phyloP scores from a whole-genome alignment of 192 early-diverging fungal genomes.

The Glomus cerebriforme region DNA sequence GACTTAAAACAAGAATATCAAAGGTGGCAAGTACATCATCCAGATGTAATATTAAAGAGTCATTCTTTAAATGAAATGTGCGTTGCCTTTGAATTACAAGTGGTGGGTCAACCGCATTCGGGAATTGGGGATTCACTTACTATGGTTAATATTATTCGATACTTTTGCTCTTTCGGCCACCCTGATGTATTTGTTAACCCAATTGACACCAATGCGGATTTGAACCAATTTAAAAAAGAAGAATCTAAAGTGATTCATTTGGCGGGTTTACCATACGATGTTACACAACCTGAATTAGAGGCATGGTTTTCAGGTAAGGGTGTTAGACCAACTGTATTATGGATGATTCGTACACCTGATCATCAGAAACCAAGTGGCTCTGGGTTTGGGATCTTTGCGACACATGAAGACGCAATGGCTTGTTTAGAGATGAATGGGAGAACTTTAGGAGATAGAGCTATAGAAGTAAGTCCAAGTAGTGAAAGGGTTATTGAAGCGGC shows the following conservation, averaged over 20 bases:
- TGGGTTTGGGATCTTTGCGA: constrained; percentile 65
- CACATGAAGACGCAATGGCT: constrained; percentile 65
- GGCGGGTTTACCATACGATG: constrained; percentile 61
- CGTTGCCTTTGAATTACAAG: constrained; percentile 51
- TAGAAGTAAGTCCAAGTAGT: constrained; percentile 66
- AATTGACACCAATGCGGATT: constrained; percentile 62
- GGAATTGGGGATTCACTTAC: constrained; percentile 65
- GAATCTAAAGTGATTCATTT: constrained; percentile 66
- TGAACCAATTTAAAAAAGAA: constrained; percentile 64
- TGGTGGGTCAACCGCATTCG: constrained; percentile 50
- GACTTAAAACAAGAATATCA: constrained; percentile 68
- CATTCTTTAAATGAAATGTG: constrained; percentile 64
- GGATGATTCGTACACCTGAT: constrained; percentile 60
- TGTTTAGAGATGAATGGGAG: constrained; percentile 65
- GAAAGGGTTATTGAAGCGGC: constrained; percentile 62
- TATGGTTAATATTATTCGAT: constrained; percentile 59
- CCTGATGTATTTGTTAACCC: constrained; percentile 61
- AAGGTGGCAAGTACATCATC: constrained; percentile 63
- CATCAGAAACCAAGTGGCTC: constrained; percentile 63
- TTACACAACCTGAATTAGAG: constrained; percentile 64
- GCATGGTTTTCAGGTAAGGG: constrained; percentile 58
- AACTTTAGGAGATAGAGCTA: constrained; percentile 56
- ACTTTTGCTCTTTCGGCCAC: constrained; percentile 52
- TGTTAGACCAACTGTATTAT: constrained; percentile 56
- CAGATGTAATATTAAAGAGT: constrained; percentile 51